Evolutionary conservation across 768 basidiomycete species (phyloP).

Genomic region (Neoboletus subvelutipes): DNA sequence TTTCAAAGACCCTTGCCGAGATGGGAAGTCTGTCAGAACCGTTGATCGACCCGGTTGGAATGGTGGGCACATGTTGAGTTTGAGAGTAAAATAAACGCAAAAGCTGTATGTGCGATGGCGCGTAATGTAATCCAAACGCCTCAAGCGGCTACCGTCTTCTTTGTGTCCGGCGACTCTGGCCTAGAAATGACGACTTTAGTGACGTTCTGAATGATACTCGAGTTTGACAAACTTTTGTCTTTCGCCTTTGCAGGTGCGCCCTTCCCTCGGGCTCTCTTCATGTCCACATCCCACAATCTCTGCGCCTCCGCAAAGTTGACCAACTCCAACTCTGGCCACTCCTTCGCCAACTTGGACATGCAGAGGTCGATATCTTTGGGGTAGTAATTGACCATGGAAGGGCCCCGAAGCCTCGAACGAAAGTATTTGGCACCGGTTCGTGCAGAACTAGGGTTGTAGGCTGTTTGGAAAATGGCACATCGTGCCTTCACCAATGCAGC

Average conservation of each 20-base stretch:
- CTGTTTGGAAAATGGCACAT: constrained; percentile 78
- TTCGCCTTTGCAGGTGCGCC: constrained; percentile 82
- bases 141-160: constrained; percentile 38
- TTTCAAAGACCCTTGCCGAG: constrained; percentile 58
- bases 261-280: constrained; percentile 73
- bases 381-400: constrained; percentile 85
- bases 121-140: constrained; percentile 1
- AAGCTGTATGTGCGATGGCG: background rate
- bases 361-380: constrained; percentile 57
- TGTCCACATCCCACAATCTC: constrained; percentile 65
- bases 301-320: constrained; percentile 67
- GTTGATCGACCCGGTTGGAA: constrained; percentile 21
- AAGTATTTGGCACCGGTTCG: constrained; percentile 95
- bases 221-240: constrained; percentile 50
- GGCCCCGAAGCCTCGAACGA: constrained; percentile 75
- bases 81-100: background rate
- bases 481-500: constrained; percentile 61
- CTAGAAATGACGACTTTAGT: constrained; percentile 29
- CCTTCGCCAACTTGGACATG: constrained; percentile 48
- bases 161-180: constrained; percentile 51
- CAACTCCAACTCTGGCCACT: constrained; percentile 58
- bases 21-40: constrained; percentile 47
- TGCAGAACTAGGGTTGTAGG: constrained; percentile 78
- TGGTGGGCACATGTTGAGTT: constrained; percentile 23
- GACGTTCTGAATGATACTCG: background rate